Evolutionary conservation across 192 early-diverging fungal species (phyloP), one percentile per base, ranked within the genome.

Genomic region (Coemansia sp.): DNA sequence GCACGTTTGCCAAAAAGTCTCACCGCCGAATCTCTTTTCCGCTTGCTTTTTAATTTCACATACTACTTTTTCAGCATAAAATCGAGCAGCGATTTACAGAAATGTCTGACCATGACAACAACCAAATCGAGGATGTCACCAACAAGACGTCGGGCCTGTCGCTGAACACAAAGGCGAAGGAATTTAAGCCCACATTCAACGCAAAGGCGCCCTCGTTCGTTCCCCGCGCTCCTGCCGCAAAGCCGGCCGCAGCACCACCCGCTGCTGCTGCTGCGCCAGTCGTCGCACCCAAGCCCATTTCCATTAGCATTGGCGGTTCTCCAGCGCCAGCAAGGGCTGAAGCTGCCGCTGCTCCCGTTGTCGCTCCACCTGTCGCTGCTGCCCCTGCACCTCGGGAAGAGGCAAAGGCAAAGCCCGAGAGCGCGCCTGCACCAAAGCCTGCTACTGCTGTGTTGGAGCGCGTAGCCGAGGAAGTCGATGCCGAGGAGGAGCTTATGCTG

Each of bases 131-230:
- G 17, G 65, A 85, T 25, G 77, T 78, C 39, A 78, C 85, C 43
- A 78, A 82, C 41, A 87, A 85, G 74, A 60, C 89, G 60, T 74
- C 54, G 20, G 80, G 64, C 29, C 39, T 74, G 40, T 61, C 71
- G 6, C 49, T 93, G 62, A 93, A 89, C 70, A 79, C 85, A 15
- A 85, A 84, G 51, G 90, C 92, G 4, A 74, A 65, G 61, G 80
- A 85, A 20, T 94, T 90, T 71, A 88, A 86, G 60, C 89, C 89
- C 47, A 91, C 82, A 65, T 86, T 86, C 29, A 80, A 79, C 43
- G 87, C 91, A 58, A 87, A 78, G 70, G 86, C 77, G 7, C 77
- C 77, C 6, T 51, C 86, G 45, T 95, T 95, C 68, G 90, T 93
- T 12, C 93, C 93, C 29, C 74, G 82, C 41, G 84, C 86, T 43